Evolutionary conservation across 345 rosid species (phyloP).

Genomic region (Salix brachista): DNA sequence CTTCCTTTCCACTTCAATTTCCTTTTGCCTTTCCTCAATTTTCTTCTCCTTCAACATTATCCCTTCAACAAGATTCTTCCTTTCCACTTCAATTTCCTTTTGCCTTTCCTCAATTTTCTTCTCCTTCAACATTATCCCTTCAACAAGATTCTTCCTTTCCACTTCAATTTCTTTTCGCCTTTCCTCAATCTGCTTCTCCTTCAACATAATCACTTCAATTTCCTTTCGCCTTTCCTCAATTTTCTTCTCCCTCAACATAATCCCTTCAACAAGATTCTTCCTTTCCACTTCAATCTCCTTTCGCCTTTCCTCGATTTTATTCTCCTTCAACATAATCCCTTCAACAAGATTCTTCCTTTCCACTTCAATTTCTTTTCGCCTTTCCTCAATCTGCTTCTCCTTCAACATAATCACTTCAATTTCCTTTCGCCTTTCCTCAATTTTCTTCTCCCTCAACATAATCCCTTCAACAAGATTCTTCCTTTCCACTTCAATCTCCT

Average conservation of each 20-base stretch:
- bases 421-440: not conserved
- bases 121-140: no score
- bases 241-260: not conserved
- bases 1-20: no score
- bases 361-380: constrained; percentile 3
- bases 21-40: no score
- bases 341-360: no score
- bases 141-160: no score
- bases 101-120: not conserved
- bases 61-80: no score
- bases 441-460: not conserved
- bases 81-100: constrained; percentile 3
- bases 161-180: no score
- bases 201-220: not conserved
- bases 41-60: no score
- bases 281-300: not conserved
- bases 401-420: not conserved
- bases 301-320: not conserved
- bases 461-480: not conserved
- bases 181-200: no score
- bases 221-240: not conserved
- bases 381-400: not conserved
- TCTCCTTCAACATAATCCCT: no score
- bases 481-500: not conserved
- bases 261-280: not conserved